Evolutionary conservation across 352 stramenopile genomes (phyloP), one percentile per base, ranked within the genome.

Genomic region (Globisporangium splendens): DNA sequence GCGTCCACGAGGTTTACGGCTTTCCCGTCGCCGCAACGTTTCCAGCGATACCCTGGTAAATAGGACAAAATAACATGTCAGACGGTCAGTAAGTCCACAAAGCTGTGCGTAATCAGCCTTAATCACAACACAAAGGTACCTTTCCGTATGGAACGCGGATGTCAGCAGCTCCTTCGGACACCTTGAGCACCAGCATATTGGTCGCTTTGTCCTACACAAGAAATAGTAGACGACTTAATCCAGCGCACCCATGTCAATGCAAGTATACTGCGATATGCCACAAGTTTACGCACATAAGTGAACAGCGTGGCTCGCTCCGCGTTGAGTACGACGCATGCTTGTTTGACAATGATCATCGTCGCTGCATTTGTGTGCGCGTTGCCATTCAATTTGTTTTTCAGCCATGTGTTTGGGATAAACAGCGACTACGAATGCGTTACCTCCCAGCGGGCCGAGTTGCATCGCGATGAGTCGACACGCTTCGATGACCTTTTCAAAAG

Each of bases 1-100:
- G 93, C 95, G 62, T 98, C 89, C 7, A 63, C 69, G 50, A 98
- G 96, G 67, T 97, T 97, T 54, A 97, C 76, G 0, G 78, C 58
- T 51, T 92, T 82, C 84, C 83, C 0, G 75, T 96, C 17, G 73
- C 69, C 0, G 91, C 89, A 15, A 96, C 91, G 5, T 77, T 89
- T 6, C 93, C 94, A 22, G 90, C 89, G 48, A 98, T 91, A 14
- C 93, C 93, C 74, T 95, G 20, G 1, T 2, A 39, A 20, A n/a
- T 39, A 39, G 10, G 28, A 35, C 28, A 35, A 10, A 4, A 35
- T 10, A 8, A 35, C 28, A 8, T 35, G n/a, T 35, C 28, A 35
- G 0, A 35, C 28, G 8, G 28, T 35, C 28, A 35, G 28, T 35
- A 35, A 35, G 28, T 1, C 24, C 2, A 31, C 2, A 5, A 2